These are phyloP conservation scores for Tetradesmus obliquus DNA, from an alignment of 139 green algal genomes.

Conservation along the genomic window DNA sequence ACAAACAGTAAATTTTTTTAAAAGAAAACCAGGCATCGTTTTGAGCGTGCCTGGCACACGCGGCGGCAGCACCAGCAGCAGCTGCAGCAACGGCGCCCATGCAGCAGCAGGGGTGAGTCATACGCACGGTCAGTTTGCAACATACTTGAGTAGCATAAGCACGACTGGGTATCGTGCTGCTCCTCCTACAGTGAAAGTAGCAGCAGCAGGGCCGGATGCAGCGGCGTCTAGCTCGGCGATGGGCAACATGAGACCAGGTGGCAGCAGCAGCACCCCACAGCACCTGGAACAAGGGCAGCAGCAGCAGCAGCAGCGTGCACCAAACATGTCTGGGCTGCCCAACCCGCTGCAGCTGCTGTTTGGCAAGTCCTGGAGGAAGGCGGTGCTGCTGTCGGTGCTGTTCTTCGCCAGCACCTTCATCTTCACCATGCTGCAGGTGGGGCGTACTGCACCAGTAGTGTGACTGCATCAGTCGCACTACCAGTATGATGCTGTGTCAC, in stretches of 20 bases:
- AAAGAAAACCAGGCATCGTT: too few relatives aligned
- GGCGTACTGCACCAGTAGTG: too few relatives aligned
- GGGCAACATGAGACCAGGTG: not conserved
- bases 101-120: too few relatives aligned
- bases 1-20: too few relatives aligned
- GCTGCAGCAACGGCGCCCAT: too few relatives aligned
- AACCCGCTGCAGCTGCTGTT: constrained; percentile 8
- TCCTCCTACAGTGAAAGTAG: too few relatives aligned
- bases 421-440: constrained; percentile 23
- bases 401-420: constrained; percentile 18
- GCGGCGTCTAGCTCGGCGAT: not conserved
- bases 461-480: not conserved
- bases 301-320: not conserved
- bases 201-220: not conserved
- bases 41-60: too few relatives aligned
- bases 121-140: too few relatives aligned
- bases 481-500: not conserved
- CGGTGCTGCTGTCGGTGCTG: not conserved
- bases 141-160: too few relatives aligned
- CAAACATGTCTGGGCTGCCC: not conserved
- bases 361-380: constrained; percentile 29
- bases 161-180: too few relatives aligned
- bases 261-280: not conserved
- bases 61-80: too few relatives aligned
- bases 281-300: not conserved